Evolutionary conservation across 495 filamentous ascomycete genomes (phyloP).

Genomic region (Saxispiralis lemnorum): DNA sequence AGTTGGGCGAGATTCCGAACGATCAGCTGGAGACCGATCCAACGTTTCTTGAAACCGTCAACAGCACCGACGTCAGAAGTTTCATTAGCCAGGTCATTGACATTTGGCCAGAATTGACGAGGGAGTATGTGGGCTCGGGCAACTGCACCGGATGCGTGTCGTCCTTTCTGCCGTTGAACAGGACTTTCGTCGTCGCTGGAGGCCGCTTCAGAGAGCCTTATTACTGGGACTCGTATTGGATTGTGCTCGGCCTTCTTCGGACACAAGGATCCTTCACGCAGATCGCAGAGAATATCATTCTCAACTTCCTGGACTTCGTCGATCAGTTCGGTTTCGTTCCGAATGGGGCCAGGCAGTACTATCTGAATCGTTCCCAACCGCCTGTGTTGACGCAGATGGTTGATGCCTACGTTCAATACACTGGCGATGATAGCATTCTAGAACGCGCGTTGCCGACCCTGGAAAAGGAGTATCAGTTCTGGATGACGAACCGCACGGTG

Average conservation of each 20-base stretch:
- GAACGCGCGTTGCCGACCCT: slow-evolving; percentile 16
- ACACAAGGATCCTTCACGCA: slow-evolving; percentile 19
- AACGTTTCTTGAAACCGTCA: slow-evolving; percentile 15
- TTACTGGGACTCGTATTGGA: slow-evolving; percentile 22
- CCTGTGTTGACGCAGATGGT: slow-evolving; percentile 19
- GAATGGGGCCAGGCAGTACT: slow-evolving; percentile 17
- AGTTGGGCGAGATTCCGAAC: slow-evolving; percentile 10
- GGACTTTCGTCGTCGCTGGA: slow-evolving; percentile 19
- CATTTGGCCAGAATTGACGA: slow-evolving; percentile 20
- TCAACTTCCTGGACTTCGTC: slow-evolving; percentile 20
- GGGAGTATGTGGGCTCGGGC: slow-evolving; percentile 14
- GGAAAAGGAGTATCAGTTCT: slow-evolving; percentile 16
- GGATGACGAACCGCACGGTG: slow-evolving; percentile 15
- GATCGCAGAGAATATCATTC: slow-evolving; percentile 19
- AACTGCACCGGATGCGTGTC: slow-evolving; percentile 18
- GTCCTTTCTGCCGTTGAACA: slow-evolving; percentile 18
- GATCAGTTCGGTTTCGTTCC: slow-evolving; percentile 19
- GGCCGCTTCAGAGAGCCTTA: slow-evolving; percentile 21
- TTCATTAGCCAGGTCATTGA: slow-evolving; percentile 18
- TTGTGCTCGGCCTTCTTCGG: slow-evolving; percentile 16
- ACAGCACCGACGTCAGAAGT: slow-evolving; percentile 11
- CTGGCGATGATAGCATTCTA: slow-evolving; percentile 15
- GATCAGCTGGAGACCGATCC: slow-evolving; percentile 14
- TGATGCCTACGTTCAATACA: slow-evolving; percentile 15
- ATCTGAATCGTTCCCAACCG: slow-evolving; percentile 18